Percentiles rank a stretch among this genome's conserved stretches.
Conservation (phyloP, 352 stramenopile species). For the Globisporangium nagaii region DNA sequence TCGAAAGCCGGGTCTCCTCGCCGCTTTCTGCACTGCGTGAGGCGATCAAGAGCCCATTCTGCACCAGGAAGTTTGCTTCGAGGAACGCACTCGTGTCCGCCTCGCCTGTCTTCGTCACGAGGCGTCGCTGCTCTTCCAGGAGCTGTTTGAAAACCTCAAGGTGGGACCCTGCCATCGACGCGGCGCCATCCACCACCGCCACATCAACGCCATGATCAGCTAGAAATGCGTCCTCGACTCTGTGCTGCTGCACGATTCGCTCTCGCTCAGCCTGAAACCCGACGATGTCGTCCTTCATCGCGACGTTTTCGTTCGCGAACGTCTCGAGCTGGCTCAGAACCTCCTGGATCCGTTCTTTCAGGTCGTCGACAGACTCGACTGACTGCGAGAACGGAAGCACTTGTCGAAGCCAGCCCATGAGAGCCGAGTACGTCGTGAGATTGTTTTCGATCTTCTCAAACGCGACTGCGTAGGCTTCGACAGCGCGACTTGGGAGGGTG, state of each 20-base stretch:
- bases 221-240: slow-evolving; percentile 20
- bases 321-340: slow-evolving; percentile 26
- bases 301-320: slow-evolving; percentile 15
- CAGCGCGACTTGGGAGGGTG: not conserved
- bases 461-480: slow-evolving; percentile 13
- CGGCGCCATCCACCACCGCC: not conserved
- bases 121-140: slow-evolving; percentile 15
- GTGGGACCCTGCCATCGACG: not conserved
- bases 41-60: slow-evolving; percentile 8
- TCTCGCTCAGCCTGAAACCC: not conserved
- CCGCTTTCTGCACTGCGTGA: not conserved
- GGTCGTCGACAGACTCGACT: slow-evolving; percentile 15
- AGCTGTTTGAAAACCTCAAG: slow-evolving; percentile 24
- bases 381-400: slow-evolving; percentile 28
- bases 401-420: slow-evolving; percentile 22
- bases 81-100: not conserved
- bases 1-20: slow-evolving; percentile 4
- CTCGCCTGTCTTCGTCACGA: slow-evolving; percentile 5
- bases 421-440: slow-evolving; percentile 15
- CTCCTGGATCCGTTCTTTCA: slow-evolving; percentile 19
- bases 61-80: slow-evolving; percentile 6
- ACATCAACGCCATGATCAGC: slow-evolving; percentile 10
- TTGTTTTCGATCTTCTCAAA: slow-evolving; percentile 25
- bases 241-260: slow-evolving; percentile 17
- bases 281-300: slow-evolving; percentile 8